Conservation (phyloP, 2,329 filamentous ascomycete genomes). For the Phialophora tarda region DNA sequence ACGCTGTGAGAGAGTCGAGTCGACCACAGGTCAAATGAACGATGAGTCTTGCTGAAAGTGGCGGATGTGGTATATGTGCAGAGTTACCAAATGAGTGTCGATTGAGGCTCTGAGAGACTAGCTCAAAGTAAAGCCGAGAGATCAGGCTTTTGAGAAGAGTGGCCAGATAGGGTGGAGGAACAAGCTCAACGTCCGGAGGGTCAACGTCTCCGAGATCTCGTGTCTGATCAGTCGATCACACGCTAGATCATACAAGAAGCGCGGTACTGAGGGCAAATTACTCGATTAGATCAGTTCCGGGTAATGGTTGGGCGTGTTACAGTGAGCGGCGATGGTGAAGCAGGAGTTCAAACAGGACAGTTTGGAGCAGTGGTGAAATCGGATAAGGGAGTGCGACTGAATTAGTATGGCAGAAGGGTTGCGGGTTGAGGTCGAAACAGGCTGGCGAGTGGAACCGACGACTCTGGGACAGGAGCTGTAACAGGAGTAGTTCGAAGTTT, state of each 20-base stretch:
- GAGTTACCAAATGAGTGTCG: slow-evolving; percentile 25
- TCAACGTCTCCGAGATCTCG: slow-evolving; percentile 25
- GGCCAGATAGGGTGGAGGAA: slow-evolving; percentile 8
- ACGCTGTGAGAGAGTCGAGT: not conserved
- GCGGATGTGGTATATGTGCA: slow-evolving; percentile 6
- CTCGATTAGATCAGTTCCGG: slow-evolving; percentile 3
- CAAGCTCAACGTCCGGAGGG: slow-evolving; percentile 22
- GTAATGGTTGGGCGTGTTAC: slow-evolving; percentile 12
- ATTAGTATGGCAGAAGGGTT: slow-evolving; percentile 23
- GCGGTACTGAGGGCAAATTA: slow-evolving; percentile 35
- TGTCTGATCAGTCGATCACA: slow-evolving; percentile 28
- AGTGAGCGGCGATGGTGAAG: slow-evolving; percentile 29
- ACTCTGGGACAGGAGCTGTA: slow-evolving; percentile 35
- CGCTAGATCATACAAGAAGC: slow-evolving; percentile 23
- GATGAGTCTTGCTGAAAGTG: slow-evolving; percentile 6
- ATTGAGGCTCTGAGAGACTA: slow-evolving; percentile 15
- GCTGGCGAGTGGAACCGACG: slow-evolving; percentile 26
- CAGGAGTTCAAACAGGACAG: slow-evolving; percentile 34
- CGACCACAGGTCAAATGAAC: slow-evolving; percentile 6
- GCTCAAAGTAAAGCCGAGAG: slow-evolving; percentile 22
- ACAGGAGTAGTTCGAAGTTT: slow-evolving; percentile 26
- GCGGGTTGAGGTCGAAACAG: slow-evolving; percentile 32
- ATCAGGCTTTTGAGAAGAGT: slow-evolving; percentile 33
- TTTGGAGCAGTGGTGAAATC: slow-evolving; percentile 20
- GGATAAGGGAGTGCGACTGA: slow-evolving; percentile 15